phyloP scores from a whole-genome alignment of 75 land plant genomes.

The Adiantum capillusveneris region DNA sequence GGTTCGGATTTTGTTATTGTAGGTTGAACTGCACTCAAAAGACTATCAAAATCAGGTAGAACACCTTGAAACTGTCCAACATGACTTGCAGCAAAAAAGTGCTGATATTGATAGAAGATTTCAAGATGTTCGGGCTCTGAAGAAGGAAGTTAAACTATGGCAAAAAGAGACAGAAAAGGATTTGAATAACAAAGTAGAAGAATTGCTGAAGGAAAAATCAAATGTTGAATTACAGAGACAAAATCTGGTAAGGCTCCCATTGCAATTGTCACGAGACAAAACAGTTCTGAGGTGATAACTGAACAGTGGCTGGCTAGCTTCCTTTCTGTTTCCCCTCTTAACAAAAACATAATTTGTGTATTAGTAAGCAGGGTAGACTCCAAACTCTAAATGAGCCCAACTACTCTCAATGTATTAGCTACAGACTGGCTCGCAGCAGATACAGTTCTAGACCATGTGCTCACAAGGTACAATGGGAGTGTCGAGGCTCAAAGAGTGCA shows the following conservation, averaged over 20 bases:
- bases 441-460: no score
- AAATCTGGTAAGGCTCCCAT: conserved; percentile 14
- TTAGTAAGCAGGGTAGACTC: no score
- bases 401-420: no score
- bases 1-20: not conserved
- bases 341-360: no score
- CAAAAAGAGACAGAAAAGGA: conserved; percentile 26
- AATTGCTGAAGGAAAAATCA: conserved; percentile 21
- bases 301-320: no score
- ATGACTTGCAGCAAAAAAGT: conserved; percentile 1
- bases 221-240: conserved; percentile 18
- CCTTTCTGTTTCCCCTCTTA: no score
- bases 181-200: conserved; percentile 19
- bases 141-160: conserved; percentile 27
- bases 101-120: conserved; percentile 19
- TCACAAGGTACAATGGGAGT: no score
- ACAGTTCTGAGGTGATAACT: no score
- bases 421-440: no score
- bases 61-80: conserved; percentile 18
- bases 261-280: no score
- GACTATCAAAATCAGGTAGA: conserved; percentile 20
- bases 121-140: conserved; percentile 23
- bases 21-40: conserved; percentile 26
- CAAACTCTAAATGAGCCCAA: no score
- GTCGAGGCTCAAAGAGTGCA: no score